Evolutionary conservation across 306 rosid genomes (phyloP).

Genomic region (Rosa lucieae): DNA sequence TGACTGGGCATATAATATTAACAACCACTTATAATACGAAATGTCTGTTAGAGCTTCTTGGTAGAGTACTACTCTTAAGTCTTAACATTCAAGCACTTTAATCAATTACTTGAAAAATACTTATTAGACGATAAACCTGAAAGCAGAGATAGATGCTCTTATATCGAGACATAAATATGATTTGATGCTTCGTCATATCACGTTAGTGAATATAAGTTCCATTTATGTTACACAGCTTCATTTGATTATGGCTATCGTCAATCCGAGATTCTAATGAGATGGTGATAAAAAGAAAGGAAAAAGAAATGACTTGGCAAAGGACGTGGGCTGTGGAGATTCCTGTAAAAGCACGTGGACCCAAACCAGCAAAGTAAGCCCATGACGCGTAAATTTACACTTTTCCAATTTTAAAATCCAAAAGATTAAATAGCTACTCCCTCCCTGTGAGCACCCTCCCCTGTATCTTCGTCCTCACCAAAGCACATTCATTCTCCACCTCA

Average conservation of each 20-base stretch:
- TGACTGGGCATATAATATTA: background rate
- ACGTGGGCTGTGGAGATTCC: slow-evolving; percentile 1
- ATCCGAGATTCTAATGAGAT: too few relatives aligned
- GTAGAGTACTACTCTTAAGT: background rate
- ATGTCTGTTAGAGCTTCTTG: background rate
- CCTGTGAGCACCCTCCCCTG: background rate
- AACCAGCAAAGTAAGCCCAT: background rate
- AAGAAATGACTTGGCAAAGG: slow-evolving; percentile 2
- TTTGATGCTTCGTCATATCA: background rate
- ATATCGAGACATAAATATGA: background rate
- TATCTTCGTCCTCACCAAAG: background rate
- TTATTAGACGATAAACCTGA: too few relatives aligned
- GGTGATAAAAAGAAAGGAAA: too few relatives aligned
- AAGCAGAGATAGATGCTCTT: too few relatives aligned
- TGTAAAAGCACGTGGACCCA: slow-evolving; percentile 1
- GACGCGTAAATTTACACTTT: background rate
- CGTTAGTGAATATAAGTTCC: too few relatives aligned
- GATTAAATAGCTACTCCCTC: background rate
- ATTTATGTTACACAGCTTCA: too few relatives aligned
- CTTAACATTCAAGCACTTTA: too few relatives aligned
- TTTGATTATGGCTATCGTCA: too few relatives aligned
- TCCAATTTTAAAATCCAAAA: background rate
- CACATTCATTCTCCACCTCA: background rate
- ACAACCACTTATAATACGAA: background rate
- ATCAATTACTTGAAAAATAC: background rate